A percentile compares a stretch with the other conserved stretches of the same genome.
phyloP scores from a whole-genome alignment of 148 eudicot species.

The Linanthus parryae region DNA sequence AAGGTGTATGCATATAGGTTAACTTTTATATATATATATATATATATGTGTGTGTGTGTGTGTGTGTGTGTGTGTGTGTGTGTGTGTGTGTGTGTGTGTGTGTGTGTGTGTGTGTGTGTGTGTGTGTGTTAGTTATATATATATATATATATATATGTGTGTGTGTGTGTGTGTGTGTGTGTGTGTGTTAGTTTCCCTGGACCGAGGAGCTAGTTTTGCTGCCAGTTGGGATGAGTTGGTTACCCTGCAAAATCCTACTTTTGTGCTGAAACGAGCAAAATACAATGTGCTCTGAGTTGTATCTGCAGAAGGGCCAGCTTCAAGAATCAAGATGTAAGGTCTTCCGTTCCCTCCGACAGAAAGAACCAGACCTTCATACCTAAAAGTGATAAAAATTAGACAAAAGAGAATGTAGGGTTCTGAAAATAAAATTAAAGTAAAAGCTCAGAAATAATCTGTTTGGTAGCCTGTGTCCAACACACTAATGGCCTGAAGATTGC shows the following conservation, averaged over 20 bases:
- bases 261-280: conserved; percentile 80
- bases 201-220: background rate
- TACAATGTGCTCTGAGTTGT: conserved; percentile 67
- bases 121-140: too few relatives aligned
- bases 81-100: too few relatives aligned
- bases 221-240: conserved; percentile 12
- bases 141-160: too few relatives aligned
- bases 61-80: too few relatives aligned
- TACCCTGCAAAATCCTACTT: conserved; percentile 96
- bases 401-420: too few relatives aligned
- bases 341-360: conserved; percentile 98
- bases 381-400: conserved; percentile 26
- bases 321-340: conserved; percentile 79
- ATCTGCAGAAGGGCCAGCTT: conserved; percentile 73
- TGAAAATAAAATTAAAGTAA: background rate
- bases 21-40: too few relatives aligned
- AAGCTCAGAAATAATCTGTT: background rate
- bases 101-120: too few relatives aligned
- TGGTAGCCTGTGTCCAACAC: background rate
- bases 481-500: background rate
- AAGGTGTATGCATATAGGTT: too few relatives aligned
- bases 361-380: conserved; percentile 90
- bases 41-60: too few relatives aligned
- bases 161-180: too few relatives aligned
- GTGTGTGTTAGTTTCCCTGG: background rate